Base-by-base conservation (phyloP, 208 protist species). In the Trypanosomatidae sp. region DNA sequence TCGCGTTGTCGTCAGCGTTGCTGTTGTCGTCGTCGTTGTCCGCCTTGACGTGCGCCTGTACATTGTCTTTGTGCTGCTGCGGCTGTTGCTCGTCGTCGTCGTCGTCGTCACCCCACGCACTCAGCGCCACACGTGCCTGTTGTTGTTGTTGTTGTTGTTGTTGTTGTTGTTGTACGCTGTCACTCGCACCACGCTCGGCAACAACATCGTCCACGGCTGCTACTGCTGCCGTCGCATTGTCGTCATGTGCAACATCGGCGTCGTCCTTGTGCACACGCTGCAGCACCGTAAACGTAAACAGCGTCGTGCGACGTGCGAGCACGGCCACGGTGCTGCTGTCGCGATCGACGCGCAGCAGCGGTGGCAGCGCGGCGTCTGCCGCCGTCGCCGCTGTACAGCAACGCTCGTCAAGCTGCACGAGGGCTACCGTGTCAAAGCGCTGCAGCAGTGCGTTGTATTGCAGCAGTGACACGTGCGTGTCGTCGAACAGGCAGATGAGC, bases 61-160 rank as follows among this genome's bases (percentile, higher is more conserved):
- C 19, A 15, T 41, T 24, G 16, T 37, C 15, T n/a, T 27, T 22
- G 26, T 19, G 0, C 21, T 53, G 10, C 10, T 16, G 10, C 19
- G 49, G 33, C 15, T 66, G 45, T 1, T 53, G 53, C 7, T 79
- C 66, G 15, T 69, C 62, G 4, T 92, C 79, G 28, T 89, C 79
- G 43, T 79, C 77, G 6, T 86, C 74, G 53, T 93, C 85, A 22
- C 77, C 80, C 78, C 79, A 90, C 6, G 71, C 85, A 38, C 86
- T 70, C 22, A 79, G 43, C 8, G 61, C 53, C 3, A 76, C 66
- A 0, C 39, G 60, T 4, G 61, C 37, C 50, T 61, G 48, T 35
- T 43, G 38, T 15, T 63, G 35, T 35, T 56, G 42, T 7, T n/a
- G n/a, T n/a, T n/a, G n/a, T n/a, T n/a, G n/a, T n/a, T n/a, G n/a